These are phyloP conservation scores for Sabuloglossum arenarium DNA, from an alignment of 495 filamentous ascomycete species.

Conservation along the genomic window DNA sequence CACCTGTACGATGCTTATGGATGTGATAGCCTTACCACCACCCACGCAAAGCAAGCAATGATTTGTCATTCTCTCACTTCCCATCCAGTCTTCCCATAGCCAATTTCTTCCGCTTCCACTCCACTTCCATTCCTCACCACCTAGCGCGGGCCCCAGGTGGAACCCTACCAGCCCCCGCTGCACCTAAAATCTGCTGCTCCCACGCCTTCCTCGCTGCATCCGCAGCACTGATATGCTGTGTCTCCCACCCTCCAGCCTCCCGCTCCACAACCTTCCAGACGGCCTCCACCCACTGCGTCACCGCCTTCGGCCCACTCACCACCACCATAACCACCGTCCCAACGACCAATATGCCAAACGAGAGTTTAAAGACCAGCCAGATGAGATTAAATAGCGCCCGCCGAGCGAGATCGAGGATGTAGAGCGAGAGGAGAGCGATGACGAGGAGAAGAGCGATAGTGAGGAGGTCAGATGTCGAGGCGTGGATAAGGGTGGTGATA, in stretches of 20 bases:
- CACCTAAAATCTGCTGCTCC: background rate
- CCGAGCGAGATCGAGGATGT: background rate
- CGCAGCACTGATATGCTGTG: background rate
- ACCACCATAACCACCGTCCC: background rate
- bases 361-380: background rate
- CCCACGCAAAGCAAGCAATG: background rate
- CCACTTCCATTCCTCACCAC: background rate
- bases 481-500: background rate
- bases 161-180: background rate
- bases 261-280: background rate
- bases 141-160: background rate
- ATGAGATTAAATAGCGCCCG: background rate
- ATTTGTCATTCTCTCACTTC: too few relatives aligned
- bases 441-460: background rate
- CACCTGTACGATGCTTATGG: background rate
- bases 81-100: too few relatives aligned
- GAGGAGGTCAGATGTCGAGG: background rate
- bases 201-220: background rate
- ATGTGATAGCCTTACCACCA: background rate
- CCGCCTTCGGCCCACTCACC: background rate
- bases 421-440: background rate
- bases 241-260: background rate
- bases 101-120: background rate
- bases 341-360: background rate
- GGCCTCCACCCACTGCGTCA: background rate